A percentile compares a stretch with the other conserved stretches of the same genome.
Conservation (phyloP, 73 alveolate genomes). For the Tetrahymena elliotti region DNA sequence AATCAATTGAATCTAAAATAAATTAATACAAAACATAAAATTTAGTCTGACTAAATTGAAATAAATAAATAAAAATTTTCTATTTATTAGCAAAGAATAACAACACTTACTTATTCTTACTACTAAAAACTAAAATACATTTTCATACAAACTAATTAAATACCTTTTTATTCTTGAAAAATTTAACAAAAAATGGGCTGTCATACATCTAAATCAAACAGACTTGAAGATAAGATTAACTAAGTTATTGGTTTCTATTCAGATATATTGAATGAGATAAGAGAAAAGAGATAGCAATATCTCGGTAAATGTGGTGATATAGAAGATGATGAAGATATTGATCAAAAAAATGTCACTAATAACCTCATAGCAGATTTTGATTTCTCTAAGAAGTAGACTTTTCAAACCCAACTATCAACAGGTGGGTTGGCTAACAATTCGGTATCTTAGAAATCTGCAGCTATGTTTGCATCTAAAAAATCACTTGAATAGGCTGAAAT, state of each 20-base stretch:
- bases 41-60: not conserved
- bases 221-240: not conserved
- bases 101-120: not conserved
- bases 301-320: not conserved
- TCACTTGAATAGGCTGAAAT: not conserved
- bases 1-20: not conserved
- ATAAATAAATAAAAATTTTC: not conserved
- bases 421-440: not conserved
- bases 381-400: not conserved
- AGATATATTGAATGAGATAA: not conserved
- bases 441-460: not conserved
- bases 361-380: not conserved
- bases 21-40: not conserved
- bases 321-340: not conserved
- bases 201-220: not conserved
- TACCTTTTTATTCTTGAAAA: not conserved
- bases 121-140: not conserved
- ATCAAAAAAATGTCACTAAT: no score
- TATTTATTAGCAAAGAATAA: not conserved
- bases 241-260: not conserved
- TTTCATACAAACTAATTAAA: not conserved
- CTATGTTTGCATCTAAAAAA: not conserved
- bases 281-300: not conserved
- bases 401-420: not conserved
- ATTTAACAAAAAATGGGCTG: not conserved